Base-by-base conservation (phyloP, 441 rosid species). In the Populus hybrid region DNA sequence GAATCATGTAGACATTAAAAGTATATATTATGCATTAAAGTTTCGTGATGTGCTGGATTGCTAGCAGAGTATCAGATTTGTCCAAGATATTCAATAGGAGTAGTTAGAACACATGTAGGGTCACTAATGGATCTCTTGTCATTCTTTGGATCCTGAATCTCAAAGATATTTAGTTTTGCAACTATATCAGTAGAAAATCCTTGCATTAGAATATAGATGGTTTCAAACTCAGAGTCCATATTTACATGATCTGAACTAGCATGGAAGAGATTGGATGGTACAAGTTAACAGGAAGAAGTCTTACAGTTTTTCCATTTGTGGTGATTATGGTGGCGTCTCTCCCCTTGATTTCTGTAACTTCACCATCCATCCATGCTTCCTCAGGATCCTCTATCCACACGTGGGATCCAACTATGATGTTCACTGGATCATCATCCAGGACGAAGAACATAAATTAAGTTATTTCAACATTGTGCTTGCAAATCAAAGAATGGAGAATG, bases 341-440 rank as follows among this genome's bases (percentile, higher is more conserved):
- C 63, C 90, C 94, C 36, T 83, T 81, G 75, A 92, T 87, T 24
- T 81, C 86, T 35, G 26, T 77, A 8, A 91, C 95, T 85, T 86
- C 85, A 23, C 94, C 94, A 76, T 86, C 90, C 69, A 87, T 82
- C 94, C 93, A 90, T 40, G 95, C 90, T 30, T 66, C 76, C 69
- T 87, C 90, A 77, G 86, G 88, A 86, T 92, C 91, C 82, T 89
- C 92, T 34, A 74, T 85, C 97, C 97, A 92, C 21, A 89, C 94
- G 78, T 87, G 90, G 12, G 97, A 89, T 79, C 94, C 91, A 21
- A 90, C 92, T 63, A 87, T 85, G 78, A 92, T 87, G 78, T 89
- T 88, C 35, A 85, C 90, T 6, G 92, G 86, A 82, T 40, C 50
- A 40, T 53, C 66, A 69, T 36, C 66, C 40, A 50, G 67, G 3